Evolutionary conservation across 305 asterid genomes (phyloP).

Genomic region (Fraxinus baroniana): DNA sequence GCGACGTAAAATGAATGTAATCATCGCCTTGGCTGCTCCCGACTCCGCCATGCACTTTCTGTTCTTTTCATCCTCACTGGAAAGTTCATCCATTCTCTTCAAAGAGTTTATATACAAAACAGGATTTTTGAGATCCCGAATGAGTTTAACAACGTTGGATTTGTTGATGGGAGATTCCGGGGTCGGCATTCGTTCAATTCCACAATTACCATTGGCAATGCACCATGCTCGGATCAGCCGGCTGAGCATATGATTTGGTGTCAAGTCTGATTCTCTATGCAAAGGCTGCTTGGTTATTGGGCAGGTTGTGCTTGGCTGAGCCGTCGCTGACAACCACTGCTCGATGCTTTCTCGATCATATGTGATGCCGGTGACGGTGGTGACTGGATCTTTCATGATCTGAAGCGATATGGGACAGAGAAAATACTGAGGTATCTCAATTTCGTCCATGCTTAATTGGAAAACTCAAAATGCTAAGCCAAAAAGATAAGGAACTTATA

Average conservation of each 20-base stretch:
- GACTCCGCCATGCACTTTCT: constrained; percentile 54
- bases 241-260: constrained; percentile 85
- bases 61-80: constrained; percentile 45
- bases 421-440: constrained; percentile 75
- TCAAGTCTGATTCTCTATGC: constrained; percentile 45
- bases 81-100: constrained; percentile 44
- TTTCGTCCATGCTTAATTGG: constrained; percentile 45
- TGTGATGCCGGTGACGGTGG: constrained; percentile 79
- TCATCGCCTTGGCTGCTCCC: constrained; percentile 49
- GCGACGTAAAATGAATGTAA: constrained; percentile 36
- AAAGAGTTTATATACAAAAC: constrained; percentile 26
- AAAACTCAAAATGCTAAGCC: neutral
- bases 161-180: constrained; percentile 57
- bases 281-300: constrained; percentile 72
- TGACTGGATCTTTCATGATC: constrained; percentile 84
- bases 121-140: constrained; percentile 36
- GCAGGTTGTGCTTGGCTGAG: constrained; percentile 31
- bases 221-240: constrained; percentile 83
- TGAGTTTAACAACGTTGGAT: constrained; percentile 45
- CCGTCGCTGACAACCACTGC: constrained; percentile 46
- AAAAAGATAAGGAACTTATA: neutral
- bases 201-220: constrained; percentile 45
- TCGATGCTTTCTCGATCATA: constrained; percentile 83
- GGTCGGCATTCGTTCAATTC: constrained; percentile 67
- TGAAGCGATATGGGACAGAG: constrained; percentile 90